Evolutionary conservation across 2,329 filamentous ascomycete genomes (phyloP), one percentile per base, ranked within the genome.

Genomic region (Colletotrichum siamense): DNA sequence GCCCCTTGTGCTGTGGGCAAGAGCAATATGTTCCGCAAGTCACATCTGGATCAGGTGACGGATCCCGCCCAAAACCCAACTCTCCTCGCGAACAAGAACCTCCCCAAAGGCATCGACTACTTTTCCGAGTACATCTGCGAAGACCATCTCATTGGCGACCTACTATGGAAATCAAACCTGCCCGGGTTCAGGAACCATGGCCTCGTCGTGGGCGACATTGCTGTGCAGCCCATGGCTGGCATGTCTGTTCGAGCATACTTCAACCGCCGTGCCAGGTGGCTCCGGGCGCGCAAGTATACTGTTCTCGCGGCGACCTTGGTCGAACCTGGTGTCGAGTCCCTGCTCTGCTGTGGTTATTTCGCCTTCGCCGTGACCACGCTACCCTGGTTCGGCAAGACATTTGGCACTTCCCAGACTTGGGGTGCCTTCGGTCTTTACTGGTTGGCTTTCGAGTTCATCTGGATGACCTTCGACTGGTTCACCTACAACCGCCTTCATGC

Each of bases 81-180:
- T 78, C 83, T 88, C 79, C 81, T 83, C 77, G 79, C 83, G 61
- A 81, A 86, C 80, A 79, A 85, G 71, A 75, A 87, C 80, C 84
- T 89, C 79, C 83, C 92, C 86, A 83, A 82, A 0, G 98, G 97
- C 0, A 93, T 99, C 78, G 96, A 99, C 84, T 96, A 93, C 85
- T 99, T 99, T 86, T 98, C 95, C 4, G 91, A 95, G 79, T 98
- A 98, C 82, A 99, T 99, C 82, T 99, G 97, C 87, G 98, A 99
- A 84, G 97, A 99, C 82, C 97, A 99, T 81, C 88, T 98, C 28
- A 98, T 99, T 71, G 96, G 96, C 15, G 97, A 99, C 79, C 87
- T 97, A 1, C 89, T 99, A 6, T 99, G 96, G 96, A 92, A 93
- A 71, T 90, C 91, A n/a, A 82, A 86, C 3, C 85, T 94, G 7